Evolutionary conservation across 169 alveolate genomes (phyloP).

Genomic region (Eimeria necatrix): DNA sequence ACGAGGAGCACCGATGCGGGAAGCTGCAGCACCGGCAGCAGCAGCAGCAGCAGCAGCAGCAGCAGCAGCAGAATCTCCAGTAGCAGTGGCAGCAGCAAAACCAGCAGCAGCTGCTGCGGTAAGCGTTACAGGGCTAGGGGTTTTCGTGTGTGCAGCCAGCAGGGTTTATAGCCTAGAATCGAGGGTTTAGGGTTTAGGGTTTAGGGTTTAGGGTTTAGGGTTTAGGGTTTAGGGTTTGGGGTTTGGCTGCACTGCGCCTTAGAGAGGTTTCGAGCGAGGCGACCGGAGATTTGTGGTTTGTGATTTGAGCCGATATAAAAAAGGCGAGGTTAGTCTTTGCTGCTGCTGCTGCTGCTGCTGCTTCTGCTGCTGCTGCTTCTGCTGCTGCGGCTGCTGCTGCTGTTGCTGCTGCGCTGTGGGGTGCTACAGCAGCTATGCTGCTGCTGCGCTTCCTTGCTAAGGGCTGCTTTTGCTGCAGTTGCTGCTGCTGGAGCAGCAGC

Average conservation of each 20-base stretch:
- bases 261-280: no score
- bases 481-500: neutral
- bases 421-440: no score
- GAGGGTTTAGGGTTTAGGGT: slow-evolving; percentile 15
- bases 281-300: slow-evolving; percentile 3
- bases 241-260: neutral
- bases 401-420: neutral
- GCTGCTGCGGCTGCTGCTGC: neutral
- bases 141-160: no score
- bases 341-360: slow-evolving; percentile 41
- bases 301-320: slow-evolving; percentile 13
- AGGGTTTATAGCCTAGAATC: neutral
- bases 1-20: no score
- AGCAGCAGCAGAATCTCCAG: no score
- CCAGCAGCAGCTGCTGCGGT: no score
- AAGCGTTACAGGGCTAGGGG: no score
- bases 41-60: no score
- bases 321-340: neutral
- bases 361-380: neutral
- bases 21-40: no score
- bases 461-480: neutral
- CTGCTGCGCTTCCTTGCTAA: neutral
- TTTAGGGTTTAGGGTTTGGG: slow-evolving; percentile 21
- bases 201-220: slow-evolving; percentile 40
- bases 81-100: no score